Evolutionary conservation across 148 eudicot species (phyloP).

Genomic region (Rhododendron griersonianum): DNA sequence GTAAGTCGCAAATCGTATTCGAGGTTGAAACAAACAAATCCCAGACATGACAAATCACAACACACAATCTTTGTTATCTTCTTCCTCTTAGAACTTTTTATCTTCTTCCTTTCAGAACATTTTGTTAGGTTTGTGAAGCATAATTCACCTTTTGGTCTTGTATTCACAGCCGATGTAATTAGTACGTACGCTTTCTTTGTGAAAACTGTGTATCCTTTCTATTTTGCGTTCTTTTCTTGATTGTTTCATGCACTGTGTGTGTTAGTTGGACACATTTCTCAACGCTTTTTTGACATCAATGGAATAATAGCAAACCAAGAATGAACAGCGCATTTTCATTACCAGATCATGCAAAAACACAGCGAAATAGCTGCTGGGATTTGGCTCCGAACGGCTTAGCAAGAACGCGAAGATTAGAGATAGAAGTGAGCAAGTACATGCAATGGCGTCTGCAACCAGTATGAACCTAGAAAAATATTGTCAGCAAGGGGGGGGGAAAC

Average conservation of each 20-base stretch:
- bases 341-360: conserved; percentile 29
- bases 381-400: conserved; percentile 13
- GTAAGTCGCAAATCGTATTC: not conserved
- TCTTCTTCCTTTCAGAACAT: not conserved
- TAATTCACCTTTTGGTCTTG: not conserved
- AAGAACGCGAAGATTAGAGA: conserved; percentile 11
- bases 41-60: not conserved
- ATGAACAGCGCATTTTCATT: not conserved
- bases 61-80: not conserved
- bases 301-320: not conserved
- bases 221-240: not conserved
- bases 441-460: conserved; percentile 10
- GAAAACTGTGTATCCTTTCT: not conserved
- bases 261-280: not conserved
- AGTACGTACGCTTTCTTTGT: not conserved
- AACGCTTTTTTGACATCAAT: not conserved
- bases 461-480: conserved; percentile 10
- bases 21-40: not conserved
- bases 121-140: not conserved
- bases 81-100: not conserved
- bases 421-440: conserved; percentile 10
- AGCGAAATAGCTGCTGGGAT: conserved; percentile 15
- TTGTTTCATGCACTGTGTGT: not conserved
- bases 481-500: not conserved
- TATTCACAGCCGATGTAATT: not conserved